These are phyloP conservation scores for Aspergillus diversus DNA, from an alignment of 495 filamentous ascomycete genomes.

Conservation along the genomic window DNA sequence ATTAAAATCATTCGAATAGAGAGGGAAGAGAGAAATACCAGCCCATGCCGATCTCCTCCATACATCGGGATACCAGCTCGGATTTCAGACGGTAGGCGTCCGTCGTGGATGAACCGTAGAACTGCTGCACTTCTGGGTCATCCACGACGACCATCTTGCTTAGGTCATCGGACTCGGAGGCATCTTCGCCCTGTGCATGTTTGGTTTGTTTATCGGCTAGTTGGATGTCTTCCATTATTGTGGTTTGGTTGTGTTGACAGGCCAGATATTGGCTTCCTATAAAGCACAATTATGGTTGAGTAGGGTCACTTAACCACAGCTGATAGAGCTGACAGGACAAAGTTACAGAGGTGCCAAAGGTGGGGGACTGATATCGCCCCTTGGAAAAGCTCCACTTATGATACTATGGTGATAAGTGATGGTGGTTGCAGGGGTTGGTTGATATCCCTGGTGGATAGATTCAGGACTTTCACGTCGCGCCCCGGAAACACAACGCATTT, in stretches of 20 bases:
- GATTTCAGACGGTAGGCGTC: slow-evolving; percentile 41
- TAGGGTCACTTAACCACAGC: neutral
- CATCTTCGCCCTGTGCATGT: neutral
- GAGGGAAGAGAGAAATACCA: slow-evolving; percentile 22
- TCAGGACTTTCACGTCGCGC: no score
- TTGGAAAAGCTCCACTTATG: no score
- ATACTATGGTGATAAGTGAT: neutral
- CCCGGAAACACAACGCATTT: no score
- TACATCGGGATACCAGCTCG: slow-evolving; percentile 34
- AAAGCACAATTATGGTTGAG: neutral
- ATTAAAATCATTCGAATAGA: neutral
- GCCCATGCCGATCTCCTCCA: slow-evolving; percentile 43
- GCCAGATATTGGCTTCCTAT: neutral
- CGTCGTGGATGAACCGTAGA: slow-evolving; percentile 38
- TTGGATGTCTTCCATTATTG: slow-evolving; percentile 29
- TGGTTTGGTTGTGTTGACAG: neutral
- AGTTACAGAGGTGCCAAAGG: no score
- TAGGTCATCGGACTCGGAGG: slow-evolving; percentile 6
- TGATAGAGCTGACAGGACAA: slow-evolving; percentile 5
- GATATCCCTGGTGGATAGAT: no score
- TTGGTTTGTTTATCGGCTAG: slow-evolving; percentile 8
- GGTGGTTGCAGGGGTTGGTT: neutral
- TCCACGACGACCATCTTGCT: slow-evolving; percentile 30
- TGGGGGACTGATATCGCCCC: no score
- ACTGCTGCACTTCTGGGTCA: slow-evolving; percentile 30